Percentiles rank a stretch among this genome's conserved stretches.
phyloP scores from a whole-genome alignment of 805 yeast species.

The Saccharomycopsis malanga region DNA sequence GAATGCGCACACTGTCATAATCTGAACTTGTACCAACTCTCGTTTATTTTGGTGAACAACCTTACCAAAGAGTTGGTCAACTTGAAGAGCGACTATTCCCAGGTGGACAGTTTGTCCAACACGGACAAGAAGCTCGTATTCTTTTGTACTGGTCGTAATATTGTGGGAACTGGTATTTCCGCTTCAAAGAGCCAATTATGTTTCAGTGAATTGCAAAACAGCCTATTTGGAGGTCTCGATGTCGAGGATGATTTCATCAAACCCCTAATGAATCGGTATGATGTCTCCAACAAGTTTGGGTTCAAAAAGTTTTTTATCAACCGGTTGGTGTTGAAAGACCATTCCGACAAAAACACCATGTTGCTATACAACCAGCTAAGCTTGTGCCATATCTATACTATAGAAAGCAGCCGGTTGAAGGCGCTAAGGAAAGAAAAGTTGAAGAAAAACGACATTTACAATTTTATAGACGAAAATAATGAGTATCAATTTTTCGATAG shows the following conservation, averaged over 20 bases:
- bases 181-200: constrained; percentile 1
- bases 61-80: constrained; percentile 18
- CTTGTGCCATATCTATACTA: not conserved
- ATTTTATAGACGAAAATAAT: constrained; percentile 16
- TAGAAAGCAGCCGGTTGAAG: not conserved
- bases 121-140: constrained; percentile 17
- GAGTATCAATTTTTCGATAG: constrained; percentile 18
- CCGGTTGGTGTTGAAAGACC: constrained; percentile 13
- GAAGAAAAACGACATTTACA: constrained; percentile 18
- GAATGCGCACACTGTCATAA: constrained; percentile 13
- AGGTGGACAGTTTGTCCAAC: constrained; percentile 7
- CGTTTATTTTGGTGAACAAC: constrained; percentile 15
- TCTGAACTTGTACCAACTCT: constrained; percentile 4
- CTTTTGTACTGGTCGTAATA: constrained; percentile 7
- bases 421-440: constrained; percentile 2
- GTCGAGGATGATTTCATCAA: constrained; percentile 20
- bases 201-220: constrained; percentile 7
- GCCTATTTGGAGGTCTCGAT: constrained; percentile 17
- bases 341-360: constrained; percentile 8
- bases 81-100: constrained; percentile 14
- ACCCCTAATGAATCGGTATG: constrained; percentile 13
- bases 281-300: constrained; percentile 13
- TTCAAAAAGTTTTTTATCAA: constrained; percentile 17
- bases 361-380: constrained; percentile 9
- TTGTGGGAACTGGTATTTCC: not conserved